Evolutionary conservation across 352 stramenopile species (phyloP), one percentile per base, ranked within the genome.

Genomic region (Phytophthora uliginosa): DNA sequence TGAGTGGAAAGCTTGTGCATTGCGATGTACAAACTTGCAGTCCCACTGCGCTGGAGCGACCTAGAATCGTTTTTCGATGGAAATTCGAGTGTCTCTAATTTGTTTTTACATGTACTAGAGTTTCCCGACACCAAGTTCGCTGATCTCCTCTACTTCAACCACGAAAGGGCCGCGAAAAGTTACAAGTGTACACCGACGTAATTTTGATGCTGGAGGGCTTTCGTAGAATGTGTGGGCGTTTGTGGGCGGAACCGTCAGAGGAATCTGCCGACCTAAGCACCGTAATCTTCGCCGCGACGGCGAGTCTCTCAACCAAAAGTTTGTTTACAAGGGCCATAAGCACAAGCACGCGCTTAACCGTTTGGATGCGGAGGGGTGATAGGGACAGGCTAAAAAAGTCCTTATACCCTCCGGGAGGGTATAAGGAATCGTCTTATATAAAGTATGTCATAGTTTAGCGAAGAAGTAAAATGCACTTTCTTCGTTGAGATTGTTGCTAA

Each of bases 251-350:
- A 74, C 66, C 1, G 66, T 74, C 22, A 34, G 61, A 51, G 69
- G 55, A 9, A 71, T 76, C 10, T 66, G 36, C 7, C 15, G 55
- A 26, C 69, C 62, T n/a, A 10, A 0, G 13, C 26, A 61, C n/a
- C 15, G 59, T 7, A 56, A 69, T 28, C 20, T 38, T 24, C 42
- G 20, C 9, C 45, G 56, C 5, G 36, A 60, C 15, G 24, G 67
- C 34, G 64, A 60, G 22, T 61, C 28, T 7, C n/a, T 74, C 17
- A 69, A 45, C 5, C 59, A 74, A n/a, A 45, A 69, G 36, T 74
- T 59, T 0, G 54, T 73, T 3, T 75, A 73, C n/a, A 82, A 76
- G n/a, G 70, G 66, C 7, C 74, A 81, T 22, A 76, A 76, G 51
- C 47, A 66, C 34, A 40, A 40, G 10, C 10, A 40, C 17, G 34